Base-by-base conservation (phyloP, 345 rosid species). In the Microthlaspi erraticum region DNA sequence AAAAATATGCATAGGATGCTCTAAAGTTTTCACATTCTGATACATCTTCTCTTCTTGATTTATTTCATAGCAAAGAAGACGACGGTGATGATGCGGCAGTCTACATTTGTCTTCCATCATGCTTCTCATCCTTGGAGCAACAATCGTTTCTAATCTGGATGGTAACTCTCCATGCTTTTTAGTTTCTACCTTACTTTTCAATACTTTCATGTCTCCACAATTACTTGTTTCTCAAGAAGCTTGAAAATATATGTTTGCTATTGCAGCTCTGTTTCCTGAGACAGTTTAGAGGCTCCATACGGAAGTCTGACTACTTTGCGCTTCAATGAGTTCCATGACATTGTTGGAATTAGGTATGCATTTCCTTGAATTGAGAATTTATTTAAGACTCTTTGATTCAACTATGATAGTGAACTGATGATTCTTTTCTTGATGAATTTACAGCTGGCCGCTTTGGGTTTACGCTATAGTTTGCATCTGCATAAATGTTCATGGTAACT, bases 111-210 rank as follows among this genome's bases (percentile, higher is more conserved):
- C 18, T 84, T 93, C 85, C 98, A 93, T 69, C 96, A 85, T 78
- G 78, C 97, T 23, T 87, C 97, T 74, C 98, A 93, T 86, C 98
- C 97, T 68, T 90, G 97, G 97, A 93, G 92, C 80, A 80, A 86
- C 83, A 90, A 88, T 75, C 85, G 86, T 36, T 58, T 66, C 97
- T 93, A 71, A 87, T 88, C 39, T 93, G 98, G 98, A 93, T 93
- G 90, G 98, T 93, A 75, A 73, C 45, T 79, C 66, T 63, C 64
- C 53, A 34, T 56, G 46, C 49, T 64, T 64, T 57, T n/a, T n/a
- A n/a, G n/a, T n/a, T n/a, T n/a, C n/a, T 59, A 46, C 43, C 42
- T 6, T 31, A 26, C 29, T 65, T 44, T 10, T 34, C 18, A 53
- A 53, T 9, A 48, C 3, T 18, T 49, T 14, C 7, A 14, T 46